These are phyloP conservation scores for Ophiostoma pallidulum DNA, from an alignment of 2,329 filamentous ascomycete genomes.

Conservation along the genomic window DNA sequence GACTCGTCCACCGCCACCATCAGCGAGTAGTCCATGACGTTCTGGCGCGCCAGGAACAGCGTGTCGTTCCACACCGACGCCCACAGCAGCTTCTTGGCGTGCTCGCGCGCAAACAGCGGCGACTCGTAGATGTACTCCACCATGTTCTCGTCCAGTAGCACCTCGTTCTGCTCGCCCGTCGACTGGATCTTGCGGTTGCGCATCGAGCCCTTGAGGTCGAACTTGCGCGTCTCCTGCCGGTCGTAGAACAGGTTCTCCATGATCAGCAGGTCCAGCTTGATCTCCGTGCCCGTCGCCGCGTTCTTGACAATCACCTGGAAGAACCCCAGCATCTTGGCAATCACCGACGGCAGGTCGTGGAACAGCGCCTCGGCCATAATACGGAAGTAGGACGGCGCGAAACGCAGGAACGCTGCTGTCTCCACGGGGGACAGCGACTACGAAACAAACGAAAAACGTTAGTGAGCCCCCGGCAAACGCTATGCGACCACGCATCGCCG, in stretches of 20 bases:
- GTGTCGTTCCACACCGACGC: slow-evolving; percentile 97
- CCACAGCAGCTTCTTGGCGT: slow-evolving; percentile 86
- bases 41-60: slow-evolving; percentile 83
- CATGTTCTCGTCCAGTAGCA: slow-evolving; percentile 95
- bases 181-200: slow-evolving; percentile 94
- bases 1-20: slow-evolving; percentile 97
- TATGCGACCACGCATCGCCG: no score
- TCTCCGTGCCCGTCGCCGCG: slow-evolving; percentile 78
- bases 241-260: slow-evolving; percentile 99
- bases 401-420: slow-evolving; percentile 86
- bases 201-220: slow-evolving; percentile 97
- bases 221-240: slow-evolving; percentile 76
- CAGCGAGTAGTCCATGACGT: slow-evolving; percentile 98
- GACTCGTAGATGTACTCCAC: slow-evolving; percentile 99
- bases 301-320: slow-evolving; percentile 98
- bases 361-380: slow-evolving; percentile 97
- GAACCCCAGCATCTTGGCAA: slow-evolving; percentile 98
- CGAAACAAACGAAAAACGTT: no score
- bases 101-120: slow-evolving; percentile 87
- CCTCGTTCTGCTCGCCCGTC: slow-evolving; percentile 92
- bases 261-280: slow-evolving; percentile 85
- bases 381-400: slow-evolving; percentile 92
- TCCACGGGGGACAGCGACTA: slow-evolving; percentile 82
- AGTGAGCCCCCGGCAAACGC: no score
- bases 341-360: slow-evolving; percentile 88